These are phyloP conservation scores for Leucocoprinus leucothites DNA, from an alignment of 768 basidiomycete genomes.

Conservation along the genomic window DNA sequence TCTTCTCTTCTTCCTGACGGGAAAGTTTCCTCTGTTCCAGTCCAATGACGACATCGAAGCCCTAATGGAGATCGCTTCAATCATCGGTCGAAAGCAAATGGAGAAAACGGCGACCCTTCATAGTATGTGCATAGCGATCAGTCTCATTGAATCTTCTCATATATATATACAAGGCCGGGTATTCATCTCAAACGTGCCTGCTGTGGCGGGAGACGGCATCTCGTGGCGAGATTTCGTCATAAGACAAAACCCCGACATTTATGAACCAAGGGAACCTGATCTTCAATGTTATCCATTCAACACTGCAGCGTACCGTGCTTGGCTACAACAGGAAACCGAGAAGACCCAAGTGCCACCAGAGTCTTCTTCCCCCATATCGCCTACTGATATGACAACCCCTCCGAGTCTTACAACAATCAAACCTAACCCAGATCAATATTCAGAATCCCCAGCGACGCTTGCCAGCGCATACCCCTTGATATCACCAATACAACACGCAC, in stretches of 20 bases:
- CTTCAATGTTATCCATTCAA: conserved; percentile 55
- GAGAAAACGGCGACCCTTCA: conserved; percentile 86
- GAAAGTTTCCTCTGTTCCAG: conserved; percentile 93
- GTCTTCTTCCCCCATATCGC: conserved; percentile 25
- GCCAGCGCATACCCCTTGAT: conserved; percentile 2
- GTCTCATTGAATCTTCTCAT: not conserved
- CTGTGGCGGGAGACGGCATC: conserved; percentile 61
- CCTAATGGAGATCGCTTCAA: conserved; percentile 87
- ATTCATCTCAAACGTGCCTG: conserved; percentile 87
- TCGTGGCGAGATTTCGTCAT: conserved; percentile 75
- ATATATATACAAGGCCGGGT: conserved; percentile 74
- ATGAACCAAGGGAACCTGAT: conserved; percentile 48
- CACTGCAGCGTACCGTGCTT: conserved; percentile 21
- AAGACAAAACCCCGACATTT: conserved; percentile 70
- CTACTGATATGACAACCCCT: conserved; percentile 10
- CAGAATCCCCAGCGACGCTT: conserved; percentile 4
- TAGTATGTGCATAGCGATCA: conserved; percentile 52
- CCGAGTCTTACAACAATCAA: conserved; percentile 8
- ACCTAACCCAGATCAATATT: conserved; percentile 14
- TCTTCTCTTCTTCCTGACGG: conserved; percentile 85
- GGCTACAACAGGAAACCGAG: conserved; percentile 13
- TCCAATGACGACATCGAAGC: conserved; percentile 94
- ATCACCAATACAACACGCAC: conserved; percentile 35
- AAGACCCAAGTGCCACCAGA: conserved; percentile 28
- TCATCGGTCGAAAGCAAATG: conserved; percentile 81